Base-by-base conservation (phyloP, 1,284 basidiomycete species). In the Boletus smithii region DNA sequence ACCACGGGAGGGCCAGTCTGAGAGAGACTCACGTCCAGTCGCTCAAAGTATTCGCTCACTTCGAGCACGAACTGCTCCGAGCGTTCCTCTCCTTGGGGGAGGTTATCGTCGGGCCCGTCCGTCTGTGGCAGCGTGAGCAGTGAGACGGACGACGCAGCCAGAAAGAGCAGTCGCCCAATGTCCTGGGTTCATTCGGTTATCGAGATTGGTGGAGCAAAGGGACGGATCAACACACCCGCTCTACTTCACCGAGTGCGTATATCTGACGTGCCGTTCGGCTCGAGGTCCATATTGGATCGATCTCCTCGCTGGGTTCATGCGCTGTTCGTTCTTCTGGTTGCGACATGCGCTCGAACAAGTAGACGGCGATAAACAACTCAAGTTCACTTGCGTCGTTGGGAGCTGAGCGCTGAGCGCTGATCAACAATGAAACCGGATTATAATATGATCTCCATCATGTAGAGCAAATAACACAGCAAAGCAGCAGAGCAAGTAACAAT, bases 21-120 rank as follows among this genome's bases (percentile, higher is more conserved):
- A 14, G 16, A 17, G 16, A 24, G 20, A 74, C 82, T 56, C 59
- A 90, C 88, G 62, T 91, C 83, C 8, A 91, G 73, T 22, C 82
- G 80, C 55, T 89, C 81, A 61, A 90, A 91, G 66, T 89, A 91
- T 60, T 88, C 85, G 68, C 81, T 85, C 41, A 86, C 85, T 71
- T 89, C 85, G 36, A 85, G 72, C 36, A 90, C 87, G 56, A 90
- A 90, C 59, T 88, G 83, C 57, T 90, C 88, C 10, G 85, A 87
- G 33, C 88, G 74, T 64, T 90, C 88, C 52, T 85, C 87, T 27
- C 85, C 86, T 58, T 86, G 83, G 2, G 88, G 86, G 8, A 88
- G 72, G 41, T 71, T 72, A 44, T 84, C 82, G 11, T 78, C 77
- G 3, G 78, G 73, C 1, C 67, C 73, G 60, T 89, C 87, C 2